Conservation (phyloP, 2,329 filamentous ascomycete species). For the Xylaria multiplex region DNA sequence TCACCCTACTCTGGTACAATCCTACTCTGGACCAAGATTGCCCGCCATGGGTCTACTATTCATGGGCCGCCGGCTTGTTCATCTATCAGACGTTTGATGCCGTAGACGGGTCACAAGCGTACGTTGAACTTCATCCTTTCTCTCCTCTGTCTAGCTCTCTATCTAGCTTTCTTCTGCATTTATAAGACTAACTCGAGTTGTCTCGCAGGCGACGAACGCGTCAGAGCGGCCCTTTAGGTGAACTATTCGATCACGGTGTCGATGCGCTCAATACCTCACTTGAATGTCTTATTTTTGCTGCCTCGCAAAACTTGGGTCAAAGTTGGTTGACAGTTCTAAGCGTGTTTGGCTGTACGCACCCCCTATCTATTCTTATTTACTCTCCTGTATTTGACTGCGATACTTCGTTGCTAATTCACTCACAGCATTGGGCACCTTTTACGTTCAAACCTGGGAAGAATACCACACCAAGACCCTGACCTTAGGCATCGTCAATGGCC, state of each 20-base stretch:
- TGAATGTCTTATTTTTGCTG: constrained; percentile 90
- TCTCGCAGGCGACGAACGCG: constrained; percentile 78
- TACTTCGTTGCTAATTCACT: constrained; percentile 31
- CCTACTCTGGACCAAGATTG: constrained; percentile 94
- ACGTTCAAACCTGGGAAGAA: constrained; percentile 98
- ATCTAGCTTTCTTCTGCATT: constrained; percentile 13
- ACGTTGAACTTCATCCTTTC: constrained; percentile 50
- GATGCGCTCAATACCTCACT: constrained; percentile 97
- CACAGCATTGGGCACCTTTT: constrained; percentile 91
- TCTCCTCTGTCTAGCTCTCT: background rate
- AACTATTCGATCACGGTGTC: constrained; percentile 97
- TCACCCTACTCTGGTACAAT: constrained; percentile 95
- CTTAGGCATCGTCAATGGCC: constrained; percentile 89
- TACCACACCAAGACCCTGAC: constrained; percentile 98
- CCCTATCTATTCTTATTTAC: background rate
- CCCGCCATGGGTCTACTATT: constrained; percentile 93
- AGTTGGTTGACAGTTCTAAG: constrained; percentile 87
- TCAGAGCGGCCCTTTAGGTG: constrained; percentile 92
- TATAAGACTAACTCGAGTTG: constrained; percentile 31
- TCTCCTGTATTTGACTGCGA: background rate
- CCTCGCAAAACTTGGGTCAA: constrained; percentile 91
- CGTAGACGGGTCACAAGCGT: constrained; percentile 93
- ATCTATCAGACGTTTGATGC: constrained; percentile 99
- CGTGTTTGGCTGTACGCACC: constrained; percentile 78
- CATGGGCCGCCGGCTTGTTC: constrained; percentile 89